Base-by-base conservation (phyloP, 805 yeast species). In the Candida coquimbonensis region DNA sequence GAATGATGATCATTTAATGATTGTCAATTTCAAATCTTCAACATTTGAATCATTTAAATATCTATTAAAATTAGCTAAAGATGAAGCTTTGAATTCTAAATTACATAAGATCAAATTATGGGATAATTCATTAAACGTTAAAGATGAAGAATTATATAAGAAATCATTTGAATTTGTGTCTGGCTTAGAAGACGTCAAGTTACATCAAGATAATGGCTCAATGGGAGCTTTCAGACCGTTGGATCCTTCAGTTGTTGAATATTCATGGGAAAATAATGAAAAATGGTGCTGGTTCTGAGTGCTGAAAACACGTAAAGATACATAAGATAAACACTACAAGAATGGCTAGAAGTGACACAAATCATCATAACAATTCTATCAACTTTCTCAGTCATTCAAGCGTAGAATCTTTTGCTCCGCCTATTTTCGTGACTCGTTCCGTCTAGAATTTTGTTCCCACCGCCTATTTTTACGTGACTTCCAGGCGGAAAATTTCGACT, bases 211-310 rank as follows among this genome's bases (percentile, higher is more conserved):
- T 40, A 67, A 67, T 49, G 52, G 63, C 13, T 68, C 73, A 0
- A 36, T 66, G 27, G 63, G 75, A 49, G 76, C 77, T 1, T 61
- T 72, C 41, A 65, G 69, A 49, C 42, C 60, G 3, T 58, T 64
- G 27, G 51, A 53, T 32, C 55, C 56, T 2, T 49, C 52, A 1
- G 19, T n/a, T 33, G 56, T 54, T 1, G 43, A 53, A 12, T 51
- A 61, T 25, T 44, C 56, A 3, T 74, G 79, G 79, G 69, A 60
- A 21, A 59, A 65, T 47, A 71, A 72, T 44, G 67, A 73, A 13
- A 73, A 73, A 52, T 74, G 70, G 59, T 67, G 73, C 38, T 74
- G 80, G 80, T 74, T 73, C 52, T 74, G 47, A 46, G 9, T 14
- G 14, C 34, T 14, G n/a, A 14, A 32, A 14, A n/a, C n/a, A 32